Conservation (phyloP, 192 early-diverging fungal genomes). For the Spinellus fusiger region DNA sequence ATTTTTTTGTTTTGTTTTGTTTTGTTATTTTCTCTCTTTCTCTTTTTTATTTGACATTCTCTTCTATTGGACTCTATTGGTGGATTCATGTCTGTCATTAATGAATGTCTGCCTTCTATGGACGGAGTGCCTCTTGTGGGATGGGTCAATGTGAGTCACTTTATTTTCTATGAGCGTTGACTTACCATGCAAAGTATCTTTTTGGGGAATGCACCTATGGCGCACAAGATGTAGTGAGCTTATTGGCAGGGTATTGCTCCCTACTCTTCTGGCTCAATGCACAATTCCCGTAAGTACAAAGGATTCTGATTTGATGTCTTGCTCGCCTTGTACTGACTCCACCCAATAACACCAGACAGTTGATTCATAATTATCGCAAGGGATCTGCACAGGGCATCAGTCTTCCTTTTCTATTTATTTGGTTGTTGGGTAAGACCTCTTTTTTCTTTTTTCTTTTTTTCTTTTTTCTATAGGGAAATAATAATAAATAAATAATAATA, state of each 20-base stretch:
- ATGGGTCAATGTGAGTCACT: conserved; percentile 24
- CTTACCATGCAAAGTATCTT: conserved; percentile 24
- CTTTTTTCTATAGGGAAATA: neutral
- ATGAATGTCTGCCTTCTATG: conserved; percentile 10
- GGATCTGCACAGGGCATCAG: conserved; percentile 45
- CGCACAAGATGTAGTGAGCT: conserved; percentile 30
- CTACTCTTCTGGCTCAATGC: conserved; percentile 69
- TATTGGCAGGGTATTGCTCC: conserved; percentile 51
- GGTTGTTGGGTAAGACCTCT: conserved; percentile 46
- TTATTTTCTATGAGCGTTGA: neutral
- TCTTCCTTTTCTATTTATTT: conserved; percentile 54
- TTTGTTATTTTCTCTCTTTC: conserved; percentile 10
- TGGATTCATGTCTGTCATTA: neutral
- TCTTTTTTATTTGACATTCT: neutral
- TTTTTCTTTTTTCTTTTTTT: neutral
- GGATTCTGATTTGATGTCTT: conserved; percentile 3
- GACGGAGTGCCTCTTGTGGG: conserved; percentile 8
- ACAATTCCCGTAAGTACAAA: conserved; percentile 60
- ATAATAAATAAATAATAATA: no score
- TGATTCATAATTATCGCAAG: conserved; percentile 47
- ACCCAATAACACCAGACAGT: conserved; percentile 29
- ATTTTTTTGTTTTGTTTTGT: neutral
- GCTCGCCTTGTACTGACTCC: no score
- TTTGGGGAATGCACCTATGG: conserved; percentile 47
- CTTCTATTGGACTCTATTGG: no score